Evolutionary conservation across 495 filamentous ascomycete species (phyloP).

Genomic region (Xylaria grammica): DNA sequence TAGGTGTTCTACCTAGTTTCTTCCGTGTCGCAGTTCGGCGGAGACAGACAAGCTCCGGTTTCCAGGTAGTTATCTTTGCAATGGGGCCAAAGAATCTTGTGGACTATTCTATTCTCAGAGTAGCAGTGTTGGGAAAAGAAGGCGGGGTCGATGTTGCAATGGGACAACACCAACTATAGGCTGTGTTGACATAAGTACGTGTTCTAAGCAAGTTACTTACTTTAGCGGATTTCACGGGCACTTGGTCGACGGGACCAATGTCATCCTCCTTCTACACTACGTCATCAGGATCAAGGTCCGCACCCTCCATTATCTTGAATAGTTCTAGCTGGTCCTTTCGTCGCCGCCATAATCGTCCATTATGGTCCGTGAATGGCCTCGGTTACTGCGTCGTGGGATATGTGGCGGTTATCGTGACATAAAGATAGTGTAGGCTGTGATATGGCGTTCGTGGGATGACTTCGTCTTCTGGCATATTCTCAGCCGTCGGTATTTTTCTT

Average conservation of each 20-base stretch:
- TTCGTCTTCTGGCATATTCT: not conserved
- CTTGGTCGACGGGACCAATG: not conserved
- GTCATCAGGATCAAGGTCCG: not conserved
- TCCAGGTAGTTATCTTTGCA: slow-evolving; percentile 10
- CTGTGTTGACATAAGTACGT: not conserved
- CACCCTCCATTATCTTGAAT: not conserved
- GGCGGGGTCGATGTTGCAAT: slow-evolving; percentile 15
- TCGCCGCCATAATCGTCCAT: not conserved
- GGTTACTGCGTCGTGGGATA: not conserved
- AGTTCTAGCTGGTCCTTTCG: not conserved
- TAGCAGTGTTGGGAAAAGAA: not conserved
- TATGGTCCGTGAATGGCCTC: not conserved
- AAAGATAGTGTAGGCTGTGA: not conserved
- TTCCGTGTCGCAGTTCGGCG: not conserved
- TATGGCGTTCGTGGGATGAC: slow-evolving; percentile 7
- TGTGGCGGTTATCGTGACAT: slow-evolving; percentile 9
- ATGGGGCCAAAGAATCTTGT: slow-evolving; percentile 10
- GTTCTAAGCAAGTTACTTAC: slow-evolving; percentile 1
- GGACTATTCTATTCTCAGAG: not conserved
- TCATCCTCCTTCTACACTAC: not conserved
- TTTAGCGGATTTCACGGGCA: not conserved
- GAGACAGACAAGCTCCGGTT: not conserved
- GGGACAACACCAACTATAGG: slow-evolving; percentile 5
- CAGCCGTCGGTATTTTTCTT: not conserved
- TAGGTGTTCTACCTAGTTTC: not conserved